Conservation (phyloP, 345 rosid species). For the Gossypium herbaceum region DNA sequence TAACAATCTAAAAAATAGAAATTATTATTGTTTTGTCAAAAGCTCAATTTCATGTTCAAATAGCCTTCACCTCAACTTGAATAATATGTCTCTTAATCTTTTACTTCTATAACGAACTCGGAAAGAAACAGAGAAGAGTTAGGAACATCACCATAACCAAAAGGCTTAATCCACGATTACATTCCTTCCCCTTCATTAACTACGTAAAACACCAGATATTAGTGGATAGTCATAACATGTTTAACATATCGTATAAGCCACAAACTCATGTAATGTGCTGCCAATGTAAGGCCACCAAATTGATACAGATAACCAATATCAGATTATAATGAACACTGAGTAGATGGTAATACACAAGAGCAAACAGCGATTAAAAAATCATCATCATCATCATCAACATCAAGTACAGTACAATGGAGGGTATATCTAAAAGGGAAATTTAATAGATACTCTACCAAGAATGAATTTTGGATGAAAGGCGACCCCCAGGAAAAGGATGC, state of each 20-base stretch:
- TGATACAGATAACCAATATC: no score
- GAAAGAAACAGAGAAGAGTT: no score
- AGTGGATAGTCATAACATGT: no score
- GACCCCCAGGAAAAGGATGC: constrained; percentile 10
- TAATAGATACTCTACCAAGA: constrained; percentile 13
- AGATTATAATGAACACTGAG: neutral
- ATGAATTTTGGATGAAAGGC: neutral
- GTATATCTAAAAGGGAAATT: neutral
- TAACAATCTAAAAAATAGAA: no score
- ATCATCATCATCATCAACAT: neutral
- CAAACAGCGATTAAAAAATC: neutral
- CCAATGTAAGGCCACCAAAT: no score
- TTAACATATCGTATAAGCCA: no score
- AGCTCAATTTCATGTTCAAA: no score
- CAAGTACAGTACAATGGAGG: neutral
- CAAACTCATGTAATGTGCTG: no score
- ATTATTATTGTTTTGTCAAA: no score
- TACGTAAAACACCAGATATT: neutral
- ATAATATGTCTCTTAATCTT: no score
- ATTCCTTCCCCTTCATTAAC: neutral
- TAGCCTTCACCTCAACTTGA: no score
- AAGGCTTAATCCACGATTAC: neutral
- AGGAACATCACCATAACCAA: neutral
- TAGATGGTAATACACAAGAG: neutral
- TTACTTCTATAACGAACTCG: neutral